Percentiles rank a stretch among this genome's conserved stretches.
phyloP scores from a whole-genome alignment of 805 yeast species.

The Candida manassasensis region DNA sequence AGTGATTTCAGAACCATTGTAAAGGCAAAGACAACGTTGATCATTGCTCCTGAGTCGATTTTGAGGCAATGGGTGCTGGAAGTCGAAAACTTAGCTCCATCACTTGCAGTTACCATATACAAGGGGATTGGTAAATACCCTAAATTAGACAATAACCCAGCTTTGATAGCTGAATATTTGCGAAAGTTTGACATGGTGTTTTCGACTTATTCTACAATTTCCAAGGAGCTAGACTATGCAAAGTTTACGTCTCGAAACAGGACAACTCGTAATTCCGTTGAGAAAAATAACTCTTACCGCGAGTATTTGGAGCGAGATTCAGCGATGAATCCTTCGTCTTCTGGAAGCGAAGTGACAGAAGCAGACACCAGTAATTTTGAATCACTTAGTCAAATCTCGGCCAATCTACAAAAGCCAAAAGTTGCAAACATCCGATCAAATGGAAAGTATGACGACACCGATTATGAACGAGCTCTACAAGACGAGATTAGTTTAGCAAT shows the following conservation, averaged over 20 bases:
- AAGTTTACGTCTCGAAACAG: slow-evolving; percentile 57
- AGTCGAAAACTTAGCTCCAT: slow-evolving; percentile 52
- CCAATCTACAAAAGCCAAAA: slow-evolving; percentile 20
- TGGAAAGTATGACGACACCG: slow-evolving; percentile 21
- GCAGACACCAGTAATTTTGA: slow-evolving; percentile 14
- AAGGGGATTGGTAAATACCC: slow-evolving; percentile 43
- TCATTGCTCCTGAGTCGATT: slow-evolving; percentile 84
- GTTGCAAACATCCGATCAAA: slow-evolving; percentile 21
- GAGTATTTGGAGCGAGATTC: slow-evolving; percentile 3
- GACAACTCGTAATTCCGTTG: slow-evolving; percentile 35
- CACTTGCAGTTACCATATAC: slow-evolving; percentile 58
- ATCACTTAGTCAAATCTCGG: slow-evolving; percentile 23
- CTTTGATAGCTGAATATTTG: slow-evolving; percentile 49
- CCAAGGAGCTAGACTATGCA: slow-evolving; percentile 77
- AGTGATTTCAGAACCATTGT: slow-evolving; percentile 41
- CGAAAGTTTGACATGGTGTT: slow-evolving; percentile 70
- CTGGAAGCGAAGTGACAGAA: neutral
- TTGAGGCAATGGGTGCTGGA: slow-evolving; percentile 84
- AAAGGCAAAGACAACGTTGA: slow-evolving; percentile 65
- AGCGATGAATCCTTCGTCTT: neutral
- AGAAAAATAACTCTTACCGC: slow-evolving; percentile 4
- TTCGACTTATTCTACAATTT: slow-evolving; percentile 67
- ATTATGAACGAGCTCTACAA: slow-evolving; percentile 29
- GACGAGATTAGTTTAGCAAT: slow-evolving; percentile 29
- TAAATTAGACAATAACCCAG: slow-evolving; percentile 26